phyloP scores from a whole-genome alignment of 139 green algal genomes.

The Tetradesmus lagerheimii region DNA sequence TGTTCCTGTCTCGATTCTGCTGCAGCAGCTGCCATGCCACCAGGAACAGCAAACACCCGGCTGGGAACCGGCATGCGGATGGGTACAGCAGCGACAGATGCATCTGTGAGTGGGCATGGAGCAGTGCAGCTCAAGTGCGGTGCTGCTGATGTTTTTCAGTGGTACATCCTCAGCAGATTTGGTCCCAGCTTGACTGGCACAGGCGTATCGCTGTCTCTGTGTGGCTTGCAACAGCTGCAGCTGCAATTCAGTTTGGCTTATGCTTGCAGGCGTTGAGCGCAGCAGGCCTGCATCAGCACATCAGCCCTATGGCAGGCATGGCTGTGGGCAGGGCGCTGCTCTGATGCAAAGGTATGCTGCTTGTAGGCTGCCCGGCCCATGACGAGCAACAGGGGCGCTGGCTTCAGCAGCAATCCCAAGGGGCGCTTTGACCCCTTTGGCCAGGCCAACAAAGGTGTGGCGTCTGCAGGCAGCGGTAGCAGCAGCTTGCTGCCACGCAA shows the following conservation, averaged over 20 bases:
- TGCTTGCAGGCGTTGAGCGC: too few species aligned
- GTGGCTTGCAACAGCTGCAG: too few species aligned
- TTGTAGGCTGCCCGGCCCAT: slow-evolving; percentile 71
- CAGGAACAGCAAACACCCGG: slow-evolving; percentile 25
- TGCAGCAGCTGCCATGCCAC: neutral
- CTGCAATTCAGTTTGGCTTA: too few species aligned
- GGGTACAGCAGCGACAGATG: slow-evolving; percentile 47
- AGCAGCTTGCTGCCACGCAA: slow-evolving; percentile 60
- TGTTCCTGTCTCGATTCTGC: neutral
- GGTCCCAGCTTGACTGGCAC: too few species aligned
- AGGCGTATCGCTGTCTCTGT: too few species aligned
- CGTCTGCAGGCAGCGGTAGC: neutral
- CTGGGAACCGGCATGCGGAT: slow-evolving; percentile 51
- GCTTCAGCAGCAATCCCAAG: slow-evolving; percentile 68
- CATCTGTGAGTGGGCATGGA: neutral
- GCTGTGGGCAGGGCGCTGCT: too few species aligned
- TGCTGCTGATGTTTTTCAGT: too few species aligned
- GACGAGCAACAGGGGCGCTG: slow-evolving; percentile 81
- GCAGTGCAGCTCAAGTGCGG: neutral
- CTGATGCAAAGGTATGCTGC: neutral
- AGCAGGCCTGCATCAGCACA: too few species aligned
- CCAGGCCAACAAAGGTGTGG: slow-evolving; percentile 24
- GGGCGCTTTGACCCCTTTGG: slow-evolving; percentile 75
- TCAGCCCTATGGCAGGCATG: too few species aligned
- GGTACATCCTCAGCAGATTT: too few species aligned